A percentile compares a stretch with the other conserved stretches of the same genome.
phyloP scores from a whole-genome alignment of 345 rosid genomes.

The Stellera chamaejasme region DNA sequence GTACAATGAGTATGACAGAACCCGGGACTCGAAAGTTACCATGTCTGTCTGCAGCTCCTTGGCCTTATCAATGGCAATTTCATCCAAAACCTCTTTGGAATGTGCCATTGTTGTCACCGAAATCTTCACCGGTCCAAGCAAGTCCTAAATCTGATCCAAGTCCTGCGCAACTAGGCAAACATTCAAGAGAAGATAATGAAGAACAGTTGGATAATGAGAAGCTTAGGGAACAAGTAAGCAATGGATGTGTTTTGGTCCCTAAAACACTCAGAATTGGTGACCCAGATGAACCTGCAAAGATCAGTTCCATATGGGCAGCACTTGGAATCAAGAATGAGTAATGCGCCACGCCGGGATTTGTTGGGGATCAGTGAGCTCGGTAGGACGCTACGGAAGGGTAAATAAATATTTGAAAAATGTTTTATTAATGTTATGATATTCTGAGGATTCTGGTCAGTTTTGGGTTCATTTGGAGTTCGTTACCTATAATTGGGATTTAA shows the following conservation, averaged over 20 bases:
- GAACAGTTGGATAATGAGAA: conserved; percentile 25
- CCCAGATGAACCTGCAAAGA: conserved; percentile 60
- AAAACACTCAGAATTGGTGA: conserved; percentile 71
- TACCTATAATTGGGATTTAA: no score
- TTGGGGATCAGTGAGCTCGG: no score
- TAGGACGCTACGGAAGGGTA: no score
- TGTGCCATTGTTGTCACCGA: conserved; percentile 45
- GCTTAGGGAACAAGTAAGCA: conserved; percentile 28
- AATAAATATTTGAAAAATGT: no score
- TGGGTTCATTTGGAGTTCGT: no score
- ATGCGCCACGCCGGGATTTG: no score
- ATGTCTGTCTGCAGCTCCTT: conserved; percentile 59
- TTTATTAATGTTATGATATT: no score
- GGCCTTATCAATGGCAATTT: conserved; percentile 79
- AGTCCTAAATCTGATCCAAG: conserved; percentile 28
- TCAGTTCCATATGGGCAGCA: conserved; percentile 67
- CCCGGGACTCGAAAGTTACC: conserved; percentile 26
- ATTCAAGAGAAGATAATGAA: conserved; percentile 45
- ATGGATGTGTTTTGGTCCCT: conserved; percentile 49
- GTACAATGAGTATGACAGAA: conserved; percentile 21
- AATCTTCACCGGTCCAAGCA: conserved; percentile 33
- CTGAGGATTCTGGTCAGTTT: no score
- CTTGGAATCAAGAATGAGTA: conserved; percentile 52
- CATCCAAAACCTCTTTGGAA: conserved; percentile 71
- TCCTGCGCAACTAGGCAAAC: conserved; percentile 60